Conservation (phyloP, 2,329 filamentous ascomycete species). For the Fusarium nygamai region DNA sequence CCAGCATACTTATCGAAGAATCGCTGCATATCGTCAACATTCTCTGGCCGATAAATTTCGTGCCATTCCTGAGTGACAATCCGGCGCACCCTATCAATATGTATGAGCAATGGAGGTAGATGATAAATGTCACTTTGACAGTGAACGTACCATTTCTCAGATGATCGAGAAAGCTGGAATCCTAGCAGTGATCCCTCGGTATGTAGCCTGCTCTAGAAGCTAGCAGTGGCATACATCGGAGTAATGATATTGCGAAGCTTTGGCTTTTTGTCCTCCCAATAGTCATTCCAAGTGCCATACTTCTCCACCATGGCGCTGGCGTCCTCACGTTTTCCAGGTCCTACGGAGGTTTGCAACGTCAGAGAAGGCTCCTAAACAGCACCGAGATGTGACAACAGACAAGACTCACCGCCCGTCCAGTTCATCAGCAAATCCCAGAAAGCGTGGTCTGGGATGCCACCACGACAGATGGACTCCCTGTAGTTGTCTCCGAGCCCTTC, state of each 20-base stretch:
- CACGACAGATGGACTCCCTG: background rate
- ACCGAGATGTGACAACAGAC: background rate
- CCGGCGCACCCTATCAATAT: background rate
- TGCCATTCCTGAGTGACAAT: background rate
- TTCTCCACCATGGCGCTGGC: background rate
- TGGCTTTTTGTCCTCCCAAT: background rate
- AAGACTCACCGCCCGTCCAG: background rate
- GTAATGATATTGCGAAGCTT: background rate
- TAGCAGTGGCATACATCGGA: background rate
- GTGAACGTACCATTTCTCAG: background rate
- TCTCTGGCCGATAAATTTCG: background rate
- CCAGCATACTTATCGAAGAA: background rate
- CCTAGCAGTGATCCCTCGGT: background rate
- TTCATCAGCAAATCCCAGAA: background rate
- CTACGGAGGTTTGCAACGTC: background rate
- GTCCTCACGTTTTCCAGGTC: background rate
- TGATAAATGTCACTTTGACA: fast-evolving
- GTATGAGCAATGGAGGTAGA: fast-evolving
- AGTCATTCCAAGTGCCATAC: background rate
- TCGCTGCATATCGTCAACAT: background rate
- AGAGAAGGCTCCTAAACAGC: background rate
- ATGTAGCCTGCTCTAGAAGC: background rate
- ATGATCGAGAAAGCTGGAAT: background rate
- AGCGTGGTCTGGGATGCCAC: background rate
- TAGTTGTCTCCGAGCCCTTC: background rate